Conservation (phyloP, 345 rosid species). For the Citrus sp. region DNA sequence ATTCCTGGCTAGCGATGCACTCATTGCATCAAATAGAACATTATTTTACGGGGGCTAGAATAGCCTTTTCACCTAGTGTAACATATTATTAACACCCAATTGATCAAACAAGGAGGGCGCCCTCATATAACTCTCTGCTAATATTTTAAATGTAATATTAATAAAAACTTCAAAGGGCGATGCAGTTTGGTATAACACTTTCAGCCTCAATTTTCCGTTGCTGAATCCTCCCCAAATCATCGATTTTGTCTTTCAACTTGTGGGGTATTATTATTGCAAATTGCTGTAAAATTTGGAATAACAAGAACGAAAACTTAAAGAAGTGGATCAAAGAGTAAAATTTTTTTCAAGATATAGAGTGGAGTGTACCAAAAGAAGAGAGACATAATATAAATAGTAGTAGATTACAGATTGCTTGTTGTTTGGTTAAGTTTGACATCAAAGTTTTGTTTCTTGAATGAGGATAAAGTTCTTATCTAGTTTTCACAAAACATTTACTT, state of each 20-base stretch:
- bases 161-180: no score
- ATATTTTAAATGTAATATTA: no score
- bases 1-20: background rate
- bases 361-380: no score
- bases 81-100: background rate
- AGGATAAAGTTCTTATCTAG: constrained; percentile 11
- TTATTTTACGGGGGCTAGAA: background rate
- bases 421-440: constrained; percentile 4
- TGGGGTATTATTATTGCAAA: no score
- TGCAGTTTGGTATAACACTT: no score
- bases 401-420: background rate
- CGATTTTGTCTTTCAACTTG: background rate
- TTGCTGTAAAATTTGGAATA: no score
- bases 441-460: background rate
- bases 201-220: background rate
- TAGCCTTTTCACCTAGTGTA: background rate
- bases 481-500: constrained; percentile 18
- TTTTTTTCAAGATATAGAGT: no score
- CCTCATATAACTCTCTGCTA: background rate
- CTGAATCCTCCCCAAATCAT: background rate
- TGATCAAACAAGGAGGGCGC: background rate
- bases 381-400: no score
- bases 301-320: no score
- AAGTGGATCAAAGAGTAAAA: no score
- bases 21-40: background rate